Percentiles rank a stretch among this genome's conserved stretches.
Conservation (phyloP, 306 rosid genomes). For the Lathyrus sativus region DNA sequence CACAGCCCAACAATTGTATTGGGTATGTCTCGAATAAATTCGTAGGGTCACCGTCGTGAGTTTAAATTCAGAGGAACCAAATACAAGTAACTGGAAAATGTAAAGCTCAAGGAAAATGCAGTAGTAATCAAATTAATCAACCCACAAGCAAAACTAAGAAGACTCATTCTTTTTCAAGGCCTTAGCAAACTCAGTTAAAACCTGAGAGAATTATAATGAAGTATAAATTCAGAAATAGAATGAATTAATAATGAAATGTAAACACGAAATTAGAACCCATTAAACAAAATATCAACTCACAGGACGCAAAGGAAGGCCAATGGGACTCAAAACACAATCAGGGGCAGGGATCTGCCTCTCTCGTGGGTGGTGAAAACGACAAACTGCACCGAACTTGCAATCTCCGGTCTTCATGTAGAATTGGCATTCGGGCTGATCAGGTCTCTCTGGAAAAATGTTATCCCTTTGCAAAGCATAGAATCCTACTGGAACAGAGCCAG, state of each 20-base stretch:
- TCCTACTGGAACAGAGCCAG: constrained; percentile 73
- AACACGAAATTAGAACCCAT: constrained; percentile 8
- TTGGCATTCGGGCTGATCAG: constrained; percentile 96
- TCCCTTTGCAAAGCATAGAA: constrained; percentile 85
- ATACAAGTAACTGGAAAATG: not conserved
- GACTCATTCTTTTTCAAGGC: constrained; percentile 7
- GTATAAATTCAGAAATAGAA: constrained; percentile 18
- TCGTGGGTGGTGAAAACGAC: constrained; percentile 94
- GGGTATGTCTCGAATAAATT: not conserved
- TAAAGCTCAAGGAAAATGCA: not conserved
- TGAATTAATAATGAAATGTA: constrained; percentile 24
- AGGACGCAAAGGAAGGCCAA: constrained; percentile 93
- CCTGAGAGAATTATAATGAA: constrained; percentile 20
- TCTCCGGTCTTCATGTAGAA: constrained; percentile 99
- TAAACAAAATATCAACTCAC: constrained; percentile 56
- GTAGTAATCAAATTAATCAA: not conserved
- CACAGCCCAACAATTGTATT: not conserved
- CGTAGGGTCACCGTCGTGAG: not conserved
- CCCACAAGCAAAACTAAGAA: constrained; percentile 20
- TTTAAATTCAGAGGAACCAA: not conserved
- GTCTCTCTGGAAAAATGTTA: constrained; percentile 95
- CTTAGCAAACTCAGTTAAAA: constrained; percentile 11
- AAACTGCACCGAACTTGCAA: constrained; percentile 94
- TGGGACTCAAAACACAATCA: constrained; percentile 86
- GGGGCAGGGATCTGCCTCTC: constrained; percentile 90